Base-by-base conservation (phyloP, 1,139 yeast species). In the Nakaseomyces bracarensis region DNA sequence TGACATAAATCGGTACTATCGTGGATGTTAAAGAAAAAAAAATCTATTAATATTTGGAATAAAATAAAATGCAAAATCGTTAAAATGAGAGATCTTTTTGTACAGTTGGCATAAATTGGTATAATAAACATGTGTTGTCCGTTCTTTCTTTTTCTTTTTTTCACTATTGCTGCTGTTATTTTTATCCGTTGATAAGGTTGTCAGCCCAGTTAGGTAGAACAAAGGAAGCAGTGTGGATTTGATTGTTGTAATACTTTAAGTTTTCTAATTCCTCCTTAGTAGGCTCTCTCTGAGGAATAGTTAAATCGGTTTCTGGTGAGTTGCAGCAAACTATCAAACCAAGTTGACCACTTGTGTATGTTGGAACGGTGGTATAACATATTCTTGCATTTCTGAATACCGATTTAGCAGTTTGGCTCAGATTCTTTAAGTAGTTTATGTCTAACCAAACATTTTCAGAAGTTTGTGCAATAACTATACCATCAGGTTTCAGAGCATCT, bases 261-360 rank as follows among this genome's bases (percentile, higher is more conserved):
- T 74, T 57, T 46, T 65, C 60, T 36, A 60, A 61, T 58, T 84
- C 91, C 37, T 67, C 74, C 2, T 57, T 54, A 6, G 70, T 49
- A 48, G 77, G 65, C 23, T 66, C 54, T 52, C 94, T 73, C 16
- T 64, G 49, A 3, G 96, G 95, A 30, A 49, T 63, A 31, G 66
- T 65, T 50, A 87, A 71, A 51, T 75, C 66, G 36, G 72, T 68
- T 1, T 60, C 43, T 1, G 67, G 53, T 54, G 80, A 76, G 60
- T 82, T 84, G 48, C 84, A 73, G 51, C 95, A 89, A 33, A 89
- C 75, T 67, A 91, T 74, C 49, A 91, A 71, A 1, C 96, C 96
- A 49, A 91, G 73, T 65, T 87, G 96, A 25, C 98, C 98, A 7
- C 95, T 81, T n/a, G 98, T 89, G 63, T 89, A 89, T 13, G 93